Conservation (phyloP, 2,329 filamentous ascomycete genomes). For the Hypoxylon sp. region DNA sequence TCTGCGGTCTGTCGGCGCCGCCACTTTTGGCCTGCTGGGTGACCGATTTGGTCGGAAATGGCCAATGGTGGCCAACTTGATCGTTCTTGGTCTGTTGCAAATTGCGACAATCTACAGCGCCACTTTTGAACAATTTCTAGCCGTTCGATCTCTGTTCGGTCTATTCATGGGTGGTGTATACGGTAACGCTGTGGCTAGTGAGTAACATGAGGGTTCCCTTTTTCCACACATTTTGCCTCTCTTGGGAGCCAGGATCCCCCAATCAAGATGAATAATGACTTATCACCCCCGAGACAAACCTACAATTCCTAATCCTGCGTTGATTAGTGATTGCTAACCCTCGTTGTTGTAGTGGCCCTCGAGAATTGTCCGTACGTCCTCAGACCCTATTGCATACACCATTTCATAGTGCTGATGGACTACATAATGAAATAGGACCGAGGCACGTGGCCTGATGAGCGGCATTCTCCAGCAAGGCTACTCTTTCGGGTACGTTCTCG, state of each 20-base stretch:
- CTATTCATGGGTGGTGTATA: conserved; percentile 87
- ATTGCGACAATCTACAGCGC: conserved; percentile 82
- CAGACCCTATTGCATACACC: neutral
- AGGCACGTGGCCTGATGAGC: conserved; percentile 83
- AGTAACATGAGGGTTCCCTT: no score
- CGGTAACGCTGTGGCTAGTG: conserved; percentile 79
- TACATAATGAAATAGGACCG: conserved; percentile 62
- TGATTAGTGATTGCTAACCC: no score
- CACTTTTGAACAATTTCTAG: conserved; percentile 82
- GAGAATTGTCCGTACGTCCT: conserved; percentile 76
- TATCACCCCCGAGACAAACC: no score
- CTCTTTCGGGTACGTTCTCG: conserved; percentile 83
- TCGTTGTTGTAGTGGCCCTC: conserved; percentile 67
- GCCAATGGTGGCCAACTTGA: conserved; percentile 87
- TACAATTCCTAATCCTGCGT: no score
- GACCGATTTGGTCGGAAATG: conserved; percentile 87
- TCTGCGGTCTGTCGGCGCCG: conserved; percentile 81
- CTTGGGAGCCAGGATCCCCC: no score
- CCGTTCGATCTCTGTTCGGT: conserved; percentile 79
- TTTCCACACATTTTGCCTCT: no score
- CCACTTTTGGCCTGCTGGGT: conserved; percentile 81
- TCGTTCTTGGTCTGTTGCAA: conserved; percentile 75
- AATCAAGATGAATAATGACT: no score
- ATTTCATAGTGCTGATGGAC: conserved; percentile 10
- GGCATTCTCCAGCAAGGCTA: conserved; percentile 88